Percentiles rank a stretch among this genome's conserved stretches.
phyloP scores from a whole-genome alignment of 257 asterid species.

The Nicotiana knightiana region DNA sequence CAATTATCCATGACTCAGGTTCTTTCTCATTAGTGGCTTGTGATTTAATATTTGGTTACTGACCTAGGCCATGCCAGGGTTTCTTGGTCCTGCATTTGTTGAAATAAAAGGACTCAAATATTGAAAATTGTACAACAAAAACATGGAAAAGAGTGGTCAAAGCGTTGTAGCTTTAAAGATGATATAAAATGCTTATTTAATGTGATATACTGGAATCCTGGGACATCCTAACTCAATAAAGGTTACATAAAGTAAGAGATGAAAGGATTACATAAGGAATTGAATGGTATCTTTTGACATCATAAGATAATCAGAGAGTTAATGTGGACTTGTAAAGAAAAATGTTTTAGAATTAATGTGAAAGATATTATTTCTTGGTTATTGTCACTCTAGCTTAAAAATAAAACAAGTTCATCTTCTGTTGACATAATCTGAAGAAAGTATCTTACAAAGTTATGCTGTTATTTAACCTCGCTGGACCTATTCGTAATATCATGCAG shows the following conservation, averaged over 20 bases:
- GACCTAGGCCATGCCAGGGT: not conserved
- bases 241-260: not conserved
- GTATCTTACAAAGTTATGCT: not conserved
- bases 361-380: not conserved
- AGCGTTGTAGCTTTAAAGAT: not conserved
- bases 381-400: not conserved
- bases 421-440: not conserved
- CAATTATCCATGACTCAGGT: not conserved
- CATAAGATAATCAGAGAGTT: not conserved
- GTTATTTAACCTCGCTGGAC: not conserved
- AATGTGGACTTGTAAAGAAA: not conserved
- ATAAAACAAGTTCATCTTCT: not conserved
- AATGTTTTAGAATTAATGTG: not conserved
- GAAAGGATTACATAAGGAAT: not conserved
- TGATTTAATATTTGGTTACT: not conserved
- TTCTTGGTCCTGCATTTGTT: not conserved
- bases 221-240: not conserved
- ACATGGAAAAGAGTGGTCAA: not conserved
- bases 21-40: not conserved
- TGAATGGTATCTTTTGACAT: not conserved
- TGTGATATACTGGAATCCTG: not conserved
- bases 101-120: not conserved
- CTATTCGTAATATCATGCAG: not conserved
- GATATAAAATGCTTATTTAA: not conserved
- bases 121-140: not conserved